Evolutionary conservation across 257 asterid species (phyloP).

Genomic region (Fraxinus pennsylvanica): DNA sequence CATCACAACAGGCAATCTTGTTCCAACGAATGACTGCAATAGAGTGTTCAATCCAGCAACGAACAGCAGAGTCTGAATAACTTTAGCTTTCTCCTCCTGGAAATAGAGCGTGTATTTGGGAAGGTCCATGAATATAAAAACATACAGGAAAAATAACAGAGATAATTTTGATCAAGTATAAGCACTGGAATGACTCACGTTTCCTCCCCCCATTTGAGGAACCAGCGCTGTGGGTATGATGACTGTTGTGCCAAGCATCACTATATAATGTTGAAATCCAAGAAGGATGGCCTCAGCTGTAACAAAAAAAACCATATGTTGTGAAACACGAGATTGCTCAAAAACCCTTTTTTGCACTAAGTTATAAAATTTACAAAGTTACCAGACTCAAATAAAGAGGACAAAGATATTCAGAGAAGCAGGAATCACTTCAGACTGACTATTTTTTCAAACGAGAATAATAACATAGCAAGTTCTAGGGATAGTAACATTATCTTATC

Average conservation of each 20-base stretch:
- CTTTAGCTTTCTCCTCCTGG: slow-evolving; percentile 86
- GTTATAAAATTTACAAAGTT: slow-evolving; percentile 5
- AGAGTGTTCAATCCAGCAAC: slow-evolving; percentile 84
- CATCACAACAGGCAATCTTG: slow-evolving; percentile 81
- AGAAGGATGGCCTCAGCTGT: slow-evolving; percentile 95
- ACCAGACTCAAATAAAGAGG: neutral
- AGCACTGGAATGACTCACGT: slow-evolving; percentile 43
- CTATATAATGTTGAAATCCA: slow-evolving; percentile 84
- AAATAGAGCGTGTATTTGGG: neutral
- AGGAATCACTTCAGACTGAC: neutral
- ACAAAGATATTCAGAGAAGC: neutral
- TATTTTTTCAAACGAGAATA: neutral
- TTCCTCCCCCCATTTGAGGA: slow-evolving; percentile 98
- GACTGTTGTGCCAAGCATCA: slow-evolving; percentile 82
- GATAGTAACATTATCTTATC: neutral
- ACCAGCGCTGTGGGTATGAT: slow-evolving; percentile 78
- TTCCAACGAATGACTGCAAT: slow-evolving; percentile 72
- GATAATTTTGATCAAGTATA: neutral
- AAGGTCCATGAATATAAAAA: neutral
- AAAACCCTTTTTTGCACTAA: neutral
- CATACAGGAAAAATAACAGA: neutral
- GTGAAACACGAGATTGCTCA: neutral
- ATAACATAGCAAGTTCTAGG: neutral
- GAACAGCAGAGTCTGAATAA: slow-evolving; percentile 77
- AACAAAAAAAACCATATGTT: slow-evolving; percentile 15